Evolutionary conservation across 1,139 yeast species (phyloP).

Genomic region (Pichia sp.): DNA sequence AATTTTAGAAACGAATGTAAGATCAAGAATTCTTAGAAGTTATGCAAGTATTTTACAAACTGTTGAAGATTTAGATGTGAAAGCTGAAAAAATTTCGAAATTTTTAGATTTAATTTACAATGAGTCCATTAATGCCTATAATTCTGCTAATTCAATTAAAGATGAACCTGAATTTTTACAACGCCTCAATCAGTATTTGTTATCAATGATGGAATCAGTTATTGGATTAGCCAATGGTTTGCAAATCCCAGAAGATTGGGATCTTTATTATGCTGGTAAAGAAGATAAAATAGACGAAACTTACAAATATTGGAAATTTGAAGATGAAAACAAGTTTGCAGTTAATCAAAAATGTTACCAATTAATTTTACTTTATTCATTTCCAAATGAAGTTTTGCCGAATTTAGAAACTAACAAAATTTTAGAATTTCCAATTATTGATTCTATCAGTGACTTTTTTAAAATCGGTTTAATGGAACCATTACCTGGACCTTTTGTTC

Average conservation of each 20-base stretch:
- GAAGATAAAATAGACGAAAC: conserved; percentile 27
- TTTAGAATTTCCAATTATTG: conserved; percentile 35
- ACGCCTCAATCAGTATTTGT: conserved; percentile 3
- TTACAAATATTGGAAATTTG: conserved; percentile 32
- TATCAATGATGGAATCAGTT: conserved; percentile 35
- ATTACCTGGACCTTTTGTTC: conserved; percentile 54
- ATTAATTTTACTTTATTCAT: conserved; percentile 6
- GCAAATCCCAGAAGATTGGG: conserved; percentile 50
- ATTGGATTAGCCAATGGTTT: conserved; percentile 66
- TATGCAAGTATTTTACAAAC: conserved; percentile 57
- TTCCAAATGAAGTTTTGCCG: conserved; percentile 4
- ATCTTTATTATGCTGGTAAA: conserved; percentile 32
- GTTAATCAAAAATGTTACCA: conserved; percentile 36
- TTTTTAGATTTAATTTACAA: conserved; percentile 12
- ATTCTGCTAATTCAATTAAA: neutral
- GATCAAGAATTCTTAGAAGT: conserved; percentile 57
- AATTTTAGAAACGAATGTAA: conserved; percentile 42
- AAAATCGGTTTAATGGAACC: conserved; percentile 51
- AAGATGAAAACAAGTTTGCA: conserved; percentile 1
- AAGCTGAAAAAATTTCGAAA: conserved; percentile 23
- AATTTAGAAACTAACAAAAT: neutral
- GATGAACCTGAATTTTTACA: conserved; percentile 5
- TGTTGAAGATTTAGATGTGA: conserved; percentile 38
- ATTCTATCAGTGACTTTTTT: conserved; percentile 51
- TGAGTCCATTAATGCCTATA: conserved; percentile 8